phyloP scores from a whole-genome alignment of 2,329 filamentous ascomycete genomes.

The Exophiala sideris region DNA sequence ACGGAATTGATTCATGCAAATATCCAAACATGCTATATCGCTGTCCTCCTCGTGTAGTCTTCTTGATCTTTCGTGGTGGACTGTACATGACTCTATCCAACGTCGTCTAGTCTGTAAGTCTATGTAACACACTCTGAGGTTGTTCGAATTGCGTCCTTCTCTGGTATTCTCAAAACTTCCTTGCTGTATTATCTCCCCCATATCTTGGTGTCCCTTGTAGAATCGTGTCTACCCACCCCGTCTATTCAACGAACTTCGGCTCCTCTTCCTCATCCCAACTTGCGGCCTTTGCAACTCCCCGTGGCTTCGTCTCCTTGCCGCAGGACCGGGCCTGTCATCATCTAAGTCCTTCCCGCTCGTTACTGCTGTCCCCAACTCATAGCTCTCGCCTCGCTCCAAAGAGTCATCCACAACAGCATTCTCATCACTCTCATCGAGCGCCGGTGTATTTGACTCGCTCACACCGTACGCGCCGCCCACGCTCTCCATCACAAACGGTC shows the following conservation, averaged over 20 bases:
- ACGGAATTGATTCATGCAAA: too few relatives aligned
- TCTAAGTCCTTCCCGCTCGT: neutral
- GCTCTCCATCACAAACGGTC: constrained; percentile 71
- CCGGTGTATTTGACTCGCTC: constrained; percentile 27
- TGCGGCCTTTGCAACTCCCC: constrained; percentile 13
- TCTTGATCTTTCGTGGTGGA: too few relatives aligned
- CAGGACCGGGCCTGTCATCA: neutral
- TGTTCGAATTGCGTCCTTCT: too few relatives aligned
- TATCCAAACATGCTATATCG: too few relatives aligned
- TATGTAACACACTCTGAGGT: too few relatives aligned
- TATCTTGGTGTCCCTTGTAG: too few relatives aligned
- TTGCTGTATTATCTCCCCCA: too few relatives aligned
- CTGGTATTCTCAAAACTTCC: too few relatives aligned
- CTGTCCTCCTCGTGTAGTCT: too few relatives aligned
- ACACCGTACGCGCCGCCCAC: constrained; percentile 62
- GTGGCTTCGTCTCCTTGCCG: constrained; percentile 24
- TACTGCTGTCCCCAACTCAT: constrained; percentile 32
- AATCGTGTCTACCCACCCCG: neutral
- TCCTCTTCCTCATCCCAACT: constrained; percentile 16
- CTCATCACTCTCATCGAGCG: constrained; percentile 22
- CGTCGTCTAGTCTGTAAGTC: too few relatives aligned
- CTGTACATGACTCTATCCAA: too few relatives aligned
- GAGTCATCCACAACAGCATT: constrained; percentile 34
- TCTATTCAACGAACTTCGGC: constrained; percentile 17
- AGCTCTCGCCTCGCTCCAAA: constrained; percentile 41